These are phyloP conservation scores for Trypanosoma theileri DNA, from an alignment of 208 protist genomes.

Conservation along the genomic window DNA sequence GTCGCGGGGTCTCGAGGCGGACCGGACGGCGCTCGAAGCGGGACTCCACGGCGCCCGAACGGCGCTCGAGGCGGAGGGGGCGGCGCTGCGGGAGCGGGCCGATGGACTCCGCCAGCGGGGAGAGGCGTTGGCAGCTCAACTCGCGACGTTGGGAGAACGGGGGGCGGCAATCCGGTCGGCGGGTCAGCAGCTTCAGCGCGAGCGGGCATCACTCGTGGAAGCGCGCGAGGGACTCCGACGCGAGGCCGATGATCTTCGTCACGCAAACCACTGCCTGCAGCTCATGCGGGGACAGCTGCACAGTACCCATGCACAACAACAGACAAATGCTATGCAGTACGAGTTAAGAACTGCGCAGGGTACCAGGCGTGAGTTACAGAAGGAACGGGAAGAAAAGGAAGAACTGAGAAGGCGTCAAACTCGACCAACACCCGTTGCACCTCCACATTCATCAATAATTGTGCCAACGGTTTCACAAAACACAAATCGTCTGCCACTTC, in stretches of 20 bases:
- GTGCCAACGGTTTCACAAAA: background rate
- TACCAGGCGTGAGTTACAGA: no score
- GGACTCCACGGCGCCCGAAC: slow-evolving; percentile 37
- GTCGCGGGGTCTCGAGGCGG: slow-evolving; percentile 44
- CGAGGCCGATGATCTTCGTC: slow-evolving; percentile 52
- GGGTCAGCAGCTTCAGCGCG: slow-evolving; percentile 38
- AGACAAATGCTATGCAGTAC: slow-evolving; percentile 12
- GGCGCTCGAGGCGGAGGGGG: slow-evolving; percentile 36
- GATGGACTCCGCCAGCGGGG: slow-evolving; percentile 37
- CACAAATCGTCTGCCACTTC: slow-evolving; percentile 16
- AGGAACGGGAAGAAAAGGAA: no score
- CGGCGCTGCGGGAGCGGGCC: no score
- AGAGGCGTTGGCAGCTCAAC: slow-evolving; percentile 48
- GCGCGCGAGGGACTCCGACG: slow-evolving; percentile 39
- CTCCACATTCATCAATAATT: background rate
- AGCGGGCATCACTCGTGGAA: slow-evolving; percentile 29
- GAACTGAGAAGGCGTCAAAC: background rate
- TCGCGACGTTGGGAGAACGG: slow-evolving; percentile 31
- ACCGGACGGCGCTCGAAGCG: slow-evolving; percentile 35
- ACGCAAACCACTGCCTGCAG: slow-evolving; percentile 51
- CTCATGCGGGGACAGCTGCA: slow-evolving; percentile 39
- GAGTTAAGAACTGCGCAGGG: background rate
- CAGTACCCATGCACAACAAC: background rate
- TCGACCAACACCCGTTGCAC: background rate
- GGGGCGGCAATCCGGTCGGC: slow-evolving; percentile 31